Evolutionary conservation across 768 basidiomycete genomes (phyloP).

Genomic region (Boletus patriciae): DNA sequence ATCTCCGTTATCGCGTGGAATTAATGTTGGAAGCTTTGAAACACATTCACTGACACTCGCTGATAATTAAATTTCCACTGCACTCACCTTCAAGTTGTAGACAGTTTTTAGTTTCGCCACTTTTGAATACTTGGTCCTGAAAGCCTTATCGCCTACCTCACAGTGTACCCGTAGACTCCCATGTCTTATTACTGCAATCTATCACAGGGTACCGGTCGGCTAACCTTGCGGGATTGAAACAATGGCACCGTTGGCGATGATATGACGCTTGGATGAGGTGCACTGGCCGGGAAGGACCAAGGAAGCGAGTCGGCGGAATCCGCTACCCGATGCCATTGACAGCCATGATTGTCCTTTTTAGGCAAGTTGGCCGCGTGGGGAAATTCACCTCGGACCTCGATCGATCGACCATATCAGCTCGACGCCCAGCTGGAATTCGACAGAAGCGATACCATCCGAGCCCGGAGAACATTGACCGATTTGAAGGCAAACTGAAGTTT

Average conservation of each 20-base stretch:
- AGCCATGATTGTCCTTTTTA: too few relatives aligned
- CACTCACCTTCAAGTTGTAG: too few relatives aligned
- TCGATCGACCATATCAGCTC: too few relatives aligned
- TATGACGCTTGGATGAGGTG: background rate
- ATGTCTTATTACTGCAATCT: background rate
- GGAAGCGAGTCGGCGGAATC: background rate
- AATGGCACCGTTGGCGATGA: background rate
- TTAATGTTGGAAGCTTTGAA: background rate
- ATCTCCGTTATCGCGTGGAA: conserved; percentile 5
- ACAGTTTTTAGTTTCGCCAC: too few relatives aligned
- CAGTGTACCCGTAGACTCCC: background rate
- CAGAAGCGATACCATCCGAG: too few relatives aligned
- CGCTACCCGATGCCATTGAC: background rate
- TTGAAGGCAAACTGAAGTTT: too few relatives aligned
- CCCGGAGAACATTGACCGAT: too few relatives aligned
- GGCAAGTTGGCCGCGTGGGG: too few relatives aligned
- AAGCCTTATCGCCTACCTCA: background rate
- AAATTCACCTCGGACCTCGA: too few relatives aligned
- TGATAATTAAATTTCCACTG: background rate
- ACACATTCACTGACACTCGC: background rate
- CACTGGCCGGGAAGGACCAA: too few relatives aligned
- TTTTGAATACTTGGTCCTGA: too few relatives aligned
- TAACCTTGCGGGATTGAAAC: background rate
- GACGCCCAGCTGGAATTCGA: too few relatives aligned
- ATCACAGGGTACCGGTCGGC: background rate